These are phyloP conservation scores for Peniophora sp. DNA, from an alignment of 1,284 basidiomycete genomes.

Conservation along the genomic window DNA sequence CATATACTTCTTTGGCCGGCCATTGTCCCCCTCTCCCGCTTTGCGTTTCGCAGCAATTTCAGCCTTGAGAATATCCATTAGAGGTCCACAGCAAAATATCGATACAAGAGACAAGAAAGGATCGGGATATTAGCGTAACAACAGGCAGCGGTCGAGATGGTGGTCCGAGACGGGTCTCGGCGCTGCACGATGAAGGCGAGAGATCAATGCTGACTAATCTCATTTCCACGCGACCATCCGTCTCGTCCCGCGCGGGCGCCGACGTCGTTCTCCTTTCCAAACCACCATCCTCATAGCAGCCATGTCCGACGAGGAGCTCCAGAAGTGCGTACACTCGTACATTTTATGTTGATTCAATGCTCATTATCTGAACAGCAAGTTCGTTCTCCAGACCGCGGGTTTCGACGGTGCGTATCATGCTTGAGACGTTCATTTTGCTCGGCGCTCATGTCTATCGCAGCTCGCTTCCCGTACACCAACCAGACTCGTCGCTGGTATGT, in stretches of 20 bases:
- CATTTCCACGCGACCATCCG: conserved; percentile 20
- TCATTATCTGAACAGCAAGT: conserved; percentile 49
- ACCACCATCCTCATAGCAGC: conserved; percentile 47
- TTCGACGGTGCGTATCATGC: conserved; percentile 62
- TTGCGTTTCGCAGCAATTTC: conserved; percentile 89
- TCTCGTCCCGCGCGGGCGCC: conserved; percentile 7
- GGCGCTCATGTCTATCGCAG: conserved; percentile 26
- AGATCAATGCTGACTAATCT: background rate
- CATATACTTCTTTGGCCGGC: conserved; percentile 75
- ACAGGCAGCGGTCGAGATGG: background rate
- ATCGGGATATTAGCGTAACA: background rate
- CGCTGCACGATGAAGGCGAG: background rate
- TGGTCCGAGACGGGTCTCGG: background rate
- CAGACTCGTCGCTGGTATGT: conserved; percentile 90
- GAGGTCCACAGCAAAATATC: background rate
- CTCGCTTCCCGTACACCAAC: conserved; percentile 94
- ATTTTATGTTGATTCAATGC: conserved; percentile 8
- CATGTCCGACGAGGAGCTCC: conserved; percentile 23
- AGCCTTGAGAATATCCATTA: conserved; percentile 82
- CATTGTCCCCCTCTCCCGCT: conserved; percentile 37
- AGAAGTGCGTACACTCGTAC: conserved; percentile 37
- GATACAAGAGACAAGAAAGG: background rate
- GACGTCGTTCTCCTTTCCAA: conserved; percentile 22
- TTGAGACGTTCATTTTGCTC: background rate
- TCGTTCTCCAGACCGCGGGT: conserved; percentile 76